These are phyloP conservation scores for Cryptococcus depauperatus DNA, from an alignment of 1,284 basidiomycete species.

Conservation along the genomic window DNA sequence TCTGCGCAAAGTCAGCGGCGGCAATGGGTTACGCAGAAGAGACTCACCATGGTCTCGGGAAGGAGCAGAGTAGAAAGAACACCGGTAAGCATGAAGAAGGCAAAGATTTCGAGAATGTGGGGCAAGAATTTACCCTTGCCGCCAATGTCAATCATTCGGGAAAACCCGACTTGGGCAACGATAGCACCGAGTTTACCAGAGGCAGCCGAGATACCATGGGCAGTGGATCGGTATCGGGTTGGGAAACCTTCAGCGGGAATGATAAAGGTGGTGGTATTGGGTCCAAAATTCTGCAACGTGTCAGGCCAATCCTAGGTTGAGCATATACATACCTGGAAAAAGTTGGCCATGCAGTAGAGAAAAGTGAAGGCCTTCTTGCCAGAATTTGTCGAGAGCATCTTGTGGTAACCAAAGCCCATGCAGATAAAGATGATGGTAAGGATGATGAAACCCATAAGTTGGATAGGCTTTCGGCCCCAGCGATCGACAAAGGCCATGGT, in stretches of 20 bases:
- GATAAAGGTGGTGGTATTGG: constrained; percentile 72
- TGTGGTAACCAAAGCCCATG: constrained; percentile 63
- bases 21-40: constrained; percentile 11
- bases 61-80: constrained; percentile 66
- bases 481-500: constrained; percentile 41
- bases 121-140: constrained; percentile 46
- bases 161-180: constrained; percentile 70
- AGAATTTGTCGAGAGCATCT: constrained; percentile 52
- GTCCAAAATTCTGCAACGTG: constrained; percentile 50
- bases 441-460: constrained; percentile 66
- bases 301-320: background rate
- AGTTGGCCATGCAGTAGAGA: constrained; percentile 42
- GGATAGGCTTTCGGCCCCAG: constrained; percentile 45
- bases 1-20: constrained; percentile 21
- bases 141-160: constrained; percentile 59
- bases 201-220: constrained; percentile 76
- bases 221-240: constrained; percentile 73
- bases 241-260: constrained; percentile 80
- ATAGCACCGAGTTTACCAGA: constrained; percentile 77
- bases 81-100: constrained; percentile 66
- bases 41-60: constrained; percentile 59
- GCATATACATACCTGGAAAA: background rate
- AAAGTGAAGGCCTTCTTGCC: constrained; percentile 48
- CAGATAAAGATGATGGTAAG: constrained; percentile 46
- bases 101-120: constrained; percentile 45